Conservation (phyloP, 352 stramenopile genomes). For the Phytophthora fragariae region DNA sequence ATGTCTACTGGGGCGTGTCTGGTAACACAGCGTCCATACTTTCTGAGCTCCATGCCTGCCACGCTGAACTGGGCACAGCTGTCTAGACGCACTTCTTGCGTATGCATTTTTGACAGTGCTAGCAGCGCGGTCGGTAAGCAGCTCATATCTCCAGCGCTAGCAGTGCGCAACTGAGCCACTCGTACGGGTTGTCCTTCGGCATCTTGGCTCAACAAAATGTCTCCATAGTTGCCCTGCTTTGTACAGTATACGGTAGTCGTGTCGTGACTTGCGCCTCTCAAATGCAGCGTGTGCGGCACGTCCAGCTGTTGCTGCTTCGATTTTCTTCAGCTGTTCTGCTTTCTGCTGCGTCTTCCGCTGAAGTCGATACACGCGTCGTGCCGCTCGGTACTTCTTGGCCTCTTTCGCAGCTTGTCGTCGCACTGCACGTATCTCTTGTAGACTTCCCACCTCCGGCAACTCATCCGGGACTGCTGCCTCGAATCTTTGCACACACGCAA, state of each 20-base stretch:
- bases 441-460: no score
- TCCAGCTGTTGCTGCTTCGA: not conserved
- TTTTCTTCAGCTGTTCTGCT: not conserved
- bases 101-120: not conserved
- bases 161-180: constrained; percentile 9
- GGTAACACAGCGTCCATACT: constrained; percentile 1
- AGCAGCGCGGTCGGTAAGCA: constrained; percentile 9
- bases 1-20: constrained; percentile 3
- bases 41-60: no score
- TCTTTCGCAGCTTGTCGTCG: not conserved
- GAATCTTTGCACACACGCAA: no score
- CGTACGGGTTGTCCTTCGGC: not conserved
- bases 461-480: no score
- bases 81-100: constrained; percentile 8
- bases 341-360: no score
- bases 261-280: not conserved
- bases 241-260: not conserved
- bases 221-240: not conserved
- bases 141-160: not conserved
- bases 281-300: no score
- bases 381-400: not conserved
- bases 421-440: not conserved
- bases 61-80: no score
- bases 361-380: not conserved
- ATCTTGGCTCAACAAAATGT: not conserved